Conservation (phyloP, 169 alveolate genomes). For the Cystoisospora suis region DNA sequence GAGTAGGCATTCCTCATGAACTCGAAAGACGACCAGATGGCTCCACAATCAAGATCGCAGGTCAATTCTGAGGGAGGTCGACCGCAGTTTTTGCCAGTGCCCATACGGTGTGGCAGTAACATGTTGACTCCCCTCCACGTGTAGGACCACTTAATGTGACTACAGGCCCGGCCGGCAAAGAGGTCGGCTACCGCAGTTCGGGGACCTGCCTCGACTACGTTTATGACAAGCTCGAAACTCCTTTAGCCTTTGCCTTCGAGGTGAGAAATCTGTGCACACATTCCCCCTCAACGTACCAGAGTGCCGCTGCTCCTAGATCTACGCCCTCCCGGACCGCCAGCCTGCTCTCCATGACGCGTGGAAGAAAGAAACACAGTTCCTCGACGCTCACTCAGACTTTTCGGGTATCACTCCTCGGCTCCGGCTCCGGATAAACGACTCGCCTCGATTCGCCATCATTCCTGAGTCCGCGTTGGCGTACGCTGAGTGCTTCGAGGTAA, state of each 20-base stretch:
- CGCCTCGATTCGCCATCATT: not conserved
- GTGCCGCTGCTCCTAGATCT: not conserved
- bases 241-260: constrained; percentile 47
- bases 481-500: constrained; percentile 5
- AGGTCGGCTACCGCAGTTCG: constrained; percentile 37
- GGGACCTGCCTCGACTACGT: constrained; percentile 60
- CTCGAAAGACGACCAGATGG: not conserved
- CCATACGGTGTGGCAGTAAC: constrained; percentile 20
- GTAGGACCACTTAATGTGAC: not conserved
- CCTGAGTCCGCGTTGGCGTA: constrained; percentile 4
- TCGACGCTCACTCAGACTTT: constrained; percentile 33
- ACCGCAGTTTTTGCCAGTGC: constrained; percentile 32
- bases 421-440: not conserved
- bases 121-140: not conserved
- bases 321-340: constrained; percentile 17
- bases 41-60: not conserved
- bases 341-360: constrained; percentile 7
- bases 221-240: constrained; percentile 20
- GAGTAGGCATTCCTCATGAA: not conserved
- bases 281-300: not conserved
- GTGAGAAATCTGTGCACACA: not conserved
- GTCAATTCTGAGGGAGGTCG: not conserved
- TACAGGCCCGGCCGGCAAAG: constrained; percentile 38
- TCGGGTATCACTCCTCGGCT: not conserved
- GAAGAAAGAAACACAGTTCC: not conserved